Evolutionary conservation across 2,329 filamentous ascomycete species (phyloP), one percentile per base, ranked within the genome.

Genomic region (Clonostachys solani): DNA sequence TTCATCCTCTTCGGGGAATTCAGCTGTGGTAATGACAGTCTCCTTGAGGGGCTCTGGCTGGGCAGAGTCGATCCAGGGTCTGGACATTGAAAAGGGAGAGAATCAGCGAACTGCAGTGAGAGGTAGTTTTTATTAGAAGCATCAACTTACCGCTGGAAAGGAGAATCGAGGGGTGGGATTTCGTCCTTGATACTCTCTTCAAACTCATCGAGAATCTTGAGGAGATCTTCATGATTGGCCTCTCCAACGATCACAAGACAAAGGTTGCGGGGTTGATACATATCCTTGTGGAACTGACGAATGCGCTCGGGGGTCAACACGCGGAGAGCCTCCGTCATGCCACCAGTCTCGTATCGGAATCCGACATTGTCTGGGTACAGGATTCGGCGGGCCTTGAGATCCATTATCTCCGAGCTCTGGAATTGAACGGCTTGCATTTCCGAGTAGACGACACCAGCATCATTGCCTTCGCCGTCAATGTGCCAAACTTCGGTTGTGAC

Each of bases 391-490:
- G 89, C 86, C 53, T 82, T 80, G 48, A 96, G 75, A 53, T 96
- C 89, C 80, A 97, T 96, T 49, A 97, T 81, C 63, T 96, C 90
- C 8, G 78, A 75, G 54, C 87, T 84, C 45, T 83, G 85, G 61
- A 95, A 95, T 62, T 97, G 88, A 3, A 96, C 84, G 19, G 86
- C 94, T 68, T 99, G 94, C 94, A 99, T 99, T 68, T 99, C 94
- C 0, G 92, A 96, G 68, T 99, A 99, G 9, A 99, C 94, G 2
- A 96, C 92, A 52, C 91, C 94, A 40, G 94, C 94, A 76, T 99
- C 94, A 53, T 97, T 87, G 48, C 94, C 94, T 55, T 89, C 83
- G 15, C 90, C 92, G 61, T 99, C 90, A 47, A 99, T 81, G 63
- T 99, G 94, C 71, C 96, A 91, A 2, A 99, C 94, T 66, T 99